Evolutionary conservation across 768 basidiomycete genomes (phyloP), one percentile per base, ranked within the genome.

Genomic region (Mycena vulgaris): DNA sequence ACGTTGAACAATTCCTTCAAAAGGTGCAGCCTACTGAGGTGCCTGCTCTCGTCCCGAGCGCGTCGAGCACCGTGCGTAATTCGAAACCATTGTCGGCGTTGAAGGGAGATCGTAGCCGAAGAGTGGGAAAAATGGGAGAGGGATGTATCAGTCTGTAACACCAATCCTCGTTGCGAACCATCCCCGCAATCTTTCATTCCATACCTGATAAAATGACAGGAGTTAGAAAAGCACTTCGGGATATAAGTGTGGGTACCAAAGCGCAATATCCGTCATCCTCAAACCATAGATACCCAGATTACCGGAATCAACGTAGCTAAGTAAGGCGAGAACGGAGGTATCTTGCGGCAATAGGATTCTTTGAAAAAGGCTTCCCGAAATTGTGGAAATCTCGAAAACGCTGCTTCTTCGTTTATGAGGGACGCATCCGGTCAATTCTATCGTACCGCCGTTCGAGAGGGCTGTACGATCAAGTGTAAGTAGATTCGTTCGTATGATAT

Each of bases 1-100:
- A 78, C 74, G 53, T 77, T 76, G 63, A 78, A 79, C 14, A 79
- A 51, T 35, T 76, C 77, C 39, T 78, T 77, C 57, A 78, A 33
- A 2, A 79, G 62, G 31, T 77, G 69, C 52, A 79, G 53, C 10
- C 78, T 69, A 33, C 69, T 75, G 0, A 79, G 64, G 52, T 74
- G 58, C 31, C 62, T 66, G 59, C 76, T 78, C 23, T 65, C 67
- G 25, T 76, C 68, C 13, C 72, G 66, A 9, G 42, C 27, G 30
- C 14, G 62, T 23, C 69, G 69, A 4, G 63, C 53, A 27, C 53
- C 57, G 5, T 23, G 13, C 7, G 47, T 2, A n/a, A 42, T 21
- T 63, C 63, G 65, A 10, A 0, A 14, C 69, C 69, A 76, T 10
- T 3, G 23, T 6, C 33, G 5, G 17, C 23, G 40, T n/a, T 74